Evolutionary conservation across 202 grass and related monocot genomes (phyloP).

Genomic region (Bolboschoenoplectus hybrid): DNA sequence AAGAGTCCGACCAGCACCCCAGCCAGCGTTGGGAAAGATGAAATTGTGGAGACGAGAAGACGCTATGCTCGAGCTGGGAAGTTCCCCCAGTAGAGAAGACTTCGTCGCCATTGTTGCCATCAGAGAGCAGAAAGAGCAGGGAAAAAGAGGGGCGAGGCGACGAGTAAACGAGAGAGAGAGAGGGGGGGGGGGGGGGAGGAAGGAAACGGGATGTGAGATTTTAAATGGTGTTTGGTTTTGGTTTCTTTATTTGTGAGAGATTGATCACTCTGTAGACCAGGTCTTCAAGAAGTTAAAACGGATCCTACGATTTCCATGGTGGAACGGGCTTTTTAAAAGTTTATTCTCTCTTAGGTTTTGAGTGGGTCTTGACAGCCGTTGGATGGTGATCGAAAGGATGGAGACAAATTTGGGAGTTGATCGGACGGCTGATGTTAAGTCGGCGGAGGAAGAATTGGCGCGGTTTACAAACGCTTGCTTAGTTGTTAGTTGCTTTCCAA

Average conservation of each 20-base stretch:
- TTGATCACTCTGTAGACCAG: background rate
- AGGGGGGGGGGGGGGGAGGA: background rate
- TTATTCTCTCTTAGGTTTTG: background rate
- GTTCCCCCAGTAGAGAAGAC: background rate
- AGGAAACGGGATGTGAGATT: constrained; percentile 17
- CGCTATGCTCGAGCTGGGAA: background rate
- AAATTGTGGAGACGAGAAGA: constrained; percentile 38
- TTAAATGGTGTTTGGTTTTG: constrained; percentile 31
- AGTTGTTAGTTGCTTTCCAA: background rate
- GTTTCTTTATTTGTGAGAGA: background rate
- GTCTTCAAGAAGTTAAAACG: background rate
- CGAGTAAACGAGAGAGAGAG: constrained; percentile 17
- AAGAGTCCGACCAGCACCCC: background rate
- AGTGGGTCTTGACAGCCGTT: background rate
- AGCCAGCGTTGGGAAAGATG: background rate
- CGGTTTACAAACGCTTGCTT: constrained; percentile 25
- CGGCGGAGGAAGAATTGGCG: constrained; percentile 26
- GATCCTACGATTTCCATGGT: background rate
- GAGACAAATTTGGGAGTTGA: background rate
- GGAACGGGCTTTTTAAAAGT: background rate
- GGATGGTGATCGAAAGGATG: background rate
- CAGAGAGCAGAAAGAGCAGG: background rate
- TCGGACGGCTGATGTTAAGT: background rate
- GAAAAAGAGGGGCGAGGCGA: constrained; percentile 10
- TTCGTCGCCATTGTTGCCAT: background rate